A percentile compares a stretch with the other conserved stretches of the same genome.
Evolutionary conservation across 2,329 filamentous ascomycete genomes (phyloP).

Genomic region (Penicillium occitanis): DNA sequence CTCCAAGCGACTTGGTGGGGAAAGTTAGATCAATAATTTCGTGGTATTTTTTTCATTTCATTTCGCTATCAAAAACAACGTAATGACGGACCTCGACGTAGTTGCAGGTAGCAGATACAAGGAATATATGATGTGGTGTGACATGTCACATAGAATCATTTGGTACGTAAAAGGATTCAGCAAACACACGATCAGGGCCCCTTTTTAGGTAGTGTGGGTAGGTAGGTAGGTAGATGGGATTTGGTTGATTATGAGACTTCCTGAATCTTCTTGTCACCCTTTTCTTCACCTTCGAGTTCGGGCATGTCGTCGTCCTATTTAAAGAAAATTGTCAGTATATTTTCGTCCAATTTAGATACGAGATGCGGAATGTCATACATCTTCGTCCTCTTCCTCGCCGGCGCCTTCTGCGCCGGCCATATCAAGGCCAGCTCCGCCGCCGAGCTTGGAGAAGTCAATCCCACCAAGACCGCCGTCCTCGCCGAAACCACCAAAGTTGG

Average conservation of each 20-base stretch:
- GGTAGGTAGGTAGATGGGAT: not conserved
- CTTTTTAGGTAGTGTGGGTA: slow-evolving; percentile 1
- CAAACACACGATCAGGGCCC: not conserved
- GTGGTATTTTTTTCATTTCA: slow-evolving; percentile 33
- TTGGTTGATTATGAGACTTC: slow-evolving; percentile 33
- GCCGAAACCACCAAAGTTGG: slow-evolving; percentile 54
- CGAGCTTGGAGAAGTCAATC: slow-evolving; percentile 93
- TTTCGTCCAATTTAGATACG: too few relatives aligned
- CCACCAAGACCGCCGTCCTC: slow-evolving; percentile 72
- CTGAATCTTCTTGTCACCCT: slow-evolving; percentile 40
- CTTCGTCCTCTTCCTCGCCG: slow-evolving; percentile 44
- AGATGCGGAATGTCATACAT: slow-evolving; percentile 5
- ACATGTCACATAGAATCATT: slow-evolving; percentile 1
- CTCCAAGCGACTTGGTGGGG: not conserved
- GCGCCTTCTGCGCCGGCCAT: slow-evolving; percentile 31
- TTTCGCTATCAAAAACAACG: slow-evolving; percentile 24
- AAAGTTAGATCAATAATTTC: not conserved
- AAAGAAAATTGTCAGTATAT: not conserved
- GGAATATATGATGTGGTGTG: slow-evolving; percentile 8
- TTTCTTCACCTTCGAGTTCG: slow-evolving; percentile 64
- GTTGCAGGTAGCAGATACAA: slow-evolving; percentile 14
- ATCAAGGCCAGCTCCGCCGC: slow-evolving; percentile 38
- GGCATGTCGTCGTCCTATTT: slow-evolving; percentile 77
- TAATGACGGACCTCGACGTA: slow-evolving; percentile 44
- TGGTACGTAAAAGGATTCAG: not conserved